Conservation (phyloP, 2,329 filamentous ascomycete species). For the Ciborinia camelliae region DNA sequence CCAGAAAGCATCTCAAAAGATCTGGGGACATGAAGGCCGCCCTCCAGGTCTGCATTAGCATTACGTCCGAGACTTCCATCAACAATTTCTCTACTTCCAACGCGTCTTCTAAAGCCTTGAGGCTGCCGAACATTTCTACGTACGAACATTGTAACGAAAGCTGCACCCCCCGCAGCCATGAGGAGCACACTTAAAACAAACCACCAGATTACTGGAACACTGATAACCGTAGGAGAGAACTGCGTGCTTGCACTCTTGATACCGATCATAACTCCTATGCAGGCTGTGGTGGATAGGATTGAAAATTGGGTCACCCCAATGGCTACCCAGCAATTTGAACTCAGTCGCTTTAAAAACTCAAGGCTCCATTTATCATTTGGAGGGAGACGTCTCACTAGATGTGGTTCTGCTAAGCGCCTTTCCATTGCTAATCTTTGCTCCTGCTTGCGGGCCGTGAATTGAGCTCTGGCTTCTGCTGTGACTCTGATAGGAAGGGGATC, state of each 20-base stretch:
- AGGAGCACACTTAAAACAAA: not conserved
- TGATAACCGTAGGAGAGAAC: not conserved
- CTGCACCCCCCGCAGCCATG: not conserved
- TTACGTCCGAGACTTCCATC: not conserved
- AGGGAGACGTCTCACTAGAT: not conserved
- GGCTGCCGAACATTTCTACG: not conserved
- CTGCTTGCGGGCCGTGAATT: not conserved
- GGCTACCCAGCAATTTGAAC: not conserved
- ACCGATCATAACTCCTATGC: not conserved
- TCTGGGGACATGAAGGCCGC: not conserved
- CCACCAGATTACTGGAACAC: not conserved
- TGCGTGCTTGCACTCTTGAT: not conserved
- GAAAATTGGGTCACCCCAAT: not conserved
- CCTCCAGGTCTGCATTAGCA: not conserved
- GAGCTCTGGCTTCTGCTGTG: slow-evolving; percentile 2
- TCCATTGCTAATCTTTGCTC: not conserved
- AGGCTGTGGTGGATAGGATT: not conserved
- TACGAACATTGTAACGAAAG: not conserved
- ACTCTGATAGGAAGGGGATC: not conserved
- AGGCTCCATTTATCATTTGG: not conserved
- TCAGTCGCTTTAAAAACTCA: not conserved
- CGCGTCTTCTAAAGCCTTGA: not conserved
- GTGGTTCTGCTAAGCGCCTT: not conserved
- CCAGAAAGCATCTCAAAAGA: not conserved
- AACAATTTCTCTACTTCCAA: not conserved